Conservation (phyloP, 306 rosid species). For the Inga leiocalycina region DNA sequence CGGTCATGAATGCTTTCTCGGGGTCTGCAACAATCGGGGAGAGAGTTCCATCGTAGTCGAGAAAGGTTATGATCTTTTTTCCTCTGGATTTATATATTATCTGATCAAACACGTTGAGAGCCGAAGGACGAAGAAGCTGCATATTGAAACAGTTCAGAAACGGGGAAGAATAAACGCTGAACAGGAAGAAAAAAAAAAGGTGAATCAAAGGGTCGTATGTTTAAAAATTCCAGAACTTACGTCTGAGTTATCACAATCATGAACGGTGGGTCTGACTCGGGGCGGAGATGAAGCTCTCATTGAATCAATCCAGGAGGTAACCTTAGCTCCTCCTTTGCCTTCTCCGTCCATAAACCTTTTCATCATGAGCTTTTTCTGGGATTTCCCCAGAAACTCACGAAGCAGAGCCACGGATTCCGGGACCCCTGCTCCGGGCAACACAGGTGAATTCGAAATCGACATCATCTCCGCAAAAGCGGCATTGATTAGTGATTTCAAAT, state of each 20-base stretch:
- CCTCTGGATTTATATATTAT: conserved; percentile 58
- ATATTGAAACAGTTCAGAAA: neutral
- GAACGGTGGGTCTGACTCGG: conserved; percentile 40
- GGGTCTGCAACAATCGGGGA: conserved; percentile 92
- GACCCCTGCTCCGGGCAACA: conserved; percentile 40
- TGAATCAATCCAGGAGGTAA: conserved; percentile 74
- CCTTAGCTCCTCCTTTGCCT: conserved; percentile 43
- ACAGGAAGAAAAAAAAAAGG: neutral
- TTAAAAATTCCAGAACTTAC: conserved; percentile 63
- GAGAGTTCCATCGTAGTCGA: conserved; percentile 96
- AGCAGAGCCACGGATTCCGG: conserved; percentile 41
- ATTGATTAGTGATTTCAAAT: conserved; percentile 44
- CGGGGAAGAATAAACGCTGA: neutral
- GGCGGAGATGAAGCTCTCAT: conserved; percentile 94
- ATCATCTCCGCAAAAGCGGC: conserved; percentile 44
- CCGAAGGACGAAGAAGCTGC: conserved; percentile 81
- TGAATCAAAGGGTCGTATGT: conserved; percentile 13
- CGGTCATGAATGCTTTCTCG: conserved; percentile 84
- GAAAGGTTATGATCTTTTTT: conserved; percentile 75
- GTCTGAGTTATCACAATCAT: conserved; percentile 46
- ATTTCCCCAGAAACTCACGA: conserved; percentile 44
- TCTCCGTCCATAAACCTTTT: conserved; percentile 52
- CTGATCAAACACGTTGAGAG: conserved; percentile 64
- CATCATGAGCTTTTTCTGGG: conserved; percentile 46
- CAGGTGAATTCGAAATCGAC: conserved; percentile 35